Evolutionary conservation across 345 rosid genomes (phyloP).

Genomic region (Syzygium aqueum): DNA sequence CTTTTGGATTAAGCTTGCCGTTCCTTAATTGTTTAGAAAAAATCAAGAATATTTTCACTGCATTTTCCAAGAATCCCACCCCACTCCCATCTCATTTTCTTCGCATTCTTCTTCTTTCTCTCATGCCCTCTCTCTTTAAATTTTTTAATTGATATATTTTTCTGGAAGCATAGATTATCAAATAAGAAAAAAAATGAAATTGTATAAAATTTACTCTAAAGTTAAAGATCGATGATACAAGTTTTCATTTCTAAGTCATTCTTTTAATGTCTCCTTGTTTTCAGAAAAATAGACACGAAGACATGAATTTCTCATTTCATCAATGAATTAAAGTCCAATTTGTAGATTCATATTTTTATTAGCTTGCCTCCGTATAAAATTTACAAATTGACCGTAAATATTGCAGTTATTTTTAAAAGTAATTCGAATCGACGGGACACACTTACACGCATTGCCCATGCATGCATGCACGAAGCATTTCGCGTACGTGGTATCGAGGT

Average conservation of each 20-base stretch:
- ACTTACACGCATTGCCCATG: not conserved
- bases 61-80: no score
- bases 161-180: not conserved
- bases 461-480: not conserved
- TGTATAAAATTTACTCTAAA: not conserved
- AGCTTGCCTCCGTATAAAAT: not conserved
- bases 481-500: not conserved
- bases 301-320: not conserved
- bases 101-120: no score
- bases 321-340: not conserved
- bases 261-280: not conserved
- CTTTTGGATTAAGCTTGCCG: no score
- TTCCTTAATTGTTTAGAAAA: no score
- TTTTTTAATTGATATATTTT: accelerated
- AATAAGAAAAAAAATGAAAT: not conserved
- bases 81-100: no score
- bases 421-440: no score
- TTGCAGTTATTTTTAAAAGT: no score
- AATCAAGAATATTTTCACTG: no score
- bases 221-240: not conserved
- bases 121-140: not conserved
- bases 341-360: not conserved
- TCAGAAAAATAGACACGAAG: not conserved
- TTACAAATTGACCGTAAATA: no score
- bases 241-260: not conserved